Evolutionary conservation across 495 filamentous ascomycete species (phyloP).

Genomic region (Xylaria curta): DNA sequence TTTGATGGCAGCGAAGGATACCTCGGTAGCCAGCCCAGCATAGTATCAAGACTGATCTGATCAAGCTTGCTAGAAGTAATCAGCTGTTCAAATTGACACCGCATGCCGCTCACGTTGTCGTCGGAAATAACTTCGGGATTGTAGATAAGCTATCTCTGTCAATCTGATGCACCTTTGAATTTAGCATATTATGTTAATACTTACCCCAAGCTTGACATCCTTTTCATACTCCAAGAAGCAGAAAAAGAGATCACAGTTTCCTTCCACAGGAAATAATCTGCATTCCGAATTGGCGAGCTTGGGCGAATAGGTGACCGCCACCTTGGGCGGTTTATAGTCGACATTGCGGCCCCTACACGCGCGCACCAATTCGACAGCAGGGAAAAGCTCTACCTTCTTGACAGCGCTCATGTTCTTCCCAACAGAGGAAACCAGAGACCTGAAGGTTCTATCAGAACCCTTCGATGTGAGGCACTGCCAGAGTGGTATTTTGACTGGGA

Average conservation of each 20-base stretch:
- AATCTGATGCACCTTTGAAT: not conserved
- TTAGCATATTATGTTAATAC: not conserved
- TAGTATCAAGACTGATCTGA: not conserved
- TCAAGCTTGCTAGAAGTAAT: not conserved
- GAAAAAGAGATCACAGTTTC: not conserved
- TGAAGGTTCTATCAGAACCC: not conserved
- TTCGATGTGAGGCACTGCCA: not conserved
- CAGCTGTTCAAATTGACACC: not conserved
- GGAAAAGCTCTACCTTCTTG: not conserved
- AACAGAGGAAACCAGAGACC: not conserved
- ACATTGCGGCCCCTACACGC: not conserved
- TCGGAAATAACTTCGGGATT: not conserved
- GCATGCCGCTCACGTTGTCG: not conserved
- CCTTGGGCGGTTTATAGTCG: conserved; percentile 1
- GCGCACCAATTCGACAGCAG: not conserved
- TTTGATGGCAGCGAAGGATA: not conserved
- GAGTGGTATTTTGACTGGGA: not conserved
- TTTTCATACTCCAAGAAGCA: conserved; percentile 5
- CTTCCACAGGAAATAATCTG: conserved; percentile 6
- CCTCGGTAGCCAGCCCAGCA: conserved; percentile 4
- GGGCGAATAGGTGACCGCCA: conserved; percentile 5
- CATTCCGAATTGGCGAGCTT: conserved; percentile 3
- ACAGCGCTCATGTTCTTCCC: conserved; percentile 4
- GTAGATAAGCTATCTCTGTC: not conserved
- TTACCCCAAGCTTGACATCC: conserved; percentile 11